Base-by-base conservation (phyloP, 2,329 filamentous ascomycete species). In the Curvularia verruculosa region DNA sequence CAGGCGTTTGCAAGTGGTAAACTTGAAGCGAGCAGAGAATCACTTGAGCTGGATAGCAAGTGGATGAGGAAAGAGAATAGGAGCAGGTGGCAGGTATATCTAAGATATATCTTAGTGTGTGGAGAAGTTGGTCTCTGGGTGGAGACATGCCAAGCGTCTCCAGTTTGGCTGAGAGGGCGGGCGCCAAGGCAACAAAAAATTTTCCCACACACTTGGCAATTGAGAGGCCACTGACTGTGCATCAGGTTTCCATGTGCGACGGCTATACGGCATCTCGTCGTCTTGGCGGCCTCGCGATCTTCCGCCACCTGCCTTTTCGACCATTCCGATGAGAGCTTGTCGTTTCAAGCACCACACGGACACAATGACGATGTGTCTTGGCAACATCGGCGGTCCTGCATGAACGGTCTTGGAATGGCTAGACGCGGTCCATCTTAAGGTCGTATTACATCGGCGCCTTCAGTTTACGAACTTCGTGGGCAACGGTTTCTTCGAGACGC, bases 191-290 rank as follows among this genome's bases (percentile, higher is more conserved):
- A 15, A 34, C 21, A 15, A 41, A 43, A 52, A 43, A 37, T 37
- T 46, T 45, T 58, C 23, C 46, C 47, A 12, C 43, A 51, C 37
- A 28, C 56, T 56, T 58, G 43, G 52, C 52, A 12, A 43, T 19
- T 5, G 43, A 21, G 13, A 8, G 39, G 43, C 56, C 56, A 58
- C 37, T 48, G 36, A 50, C 18, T 58, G 46, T 18, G n/a, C 41
- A 4, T 55, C 36, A 39, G 10, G 29, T n/a, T 51, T 19, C 43
- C 13, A 39, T 43, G 28, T 31, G 39, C 40, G 19, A 39, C 46
- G 54, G 50, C 29, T 57, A 40, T 8, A 19, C 54, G 54, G 50
- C 54, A 57, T 54, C 26, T 31, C 6, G 44, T 23, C 37, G 10
- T 34, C 54, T 57, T 57, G 54, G 54, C 54, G 4, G 15, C 23